Conservation (phyloP, 1,284 basidiomycete species). For the Cystobasidiaceae sp. region DNA sequence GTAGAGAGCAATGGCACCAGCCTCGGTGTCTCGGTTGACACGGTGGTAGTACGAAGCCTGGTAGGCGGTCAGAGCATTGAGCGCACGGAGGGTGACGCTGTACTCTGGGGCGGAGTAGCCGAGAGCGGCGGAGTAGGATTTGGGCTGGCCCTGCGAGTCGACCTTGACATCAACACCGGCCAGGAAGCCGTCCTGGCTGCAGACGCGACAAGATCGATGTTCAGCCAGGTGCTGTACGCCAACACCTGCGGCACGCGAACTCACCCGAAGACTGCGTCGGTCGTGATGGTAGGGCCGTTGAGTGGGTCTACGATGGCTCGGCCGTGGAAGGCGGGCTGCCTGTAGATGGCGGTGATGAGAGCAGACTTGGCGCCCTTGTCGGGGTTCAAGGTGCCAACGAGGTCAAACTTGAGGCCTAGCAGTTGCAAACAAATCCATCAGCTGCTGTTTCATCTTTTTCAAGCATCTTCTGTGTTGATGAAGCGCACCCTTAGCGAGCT, state of each 20-base stretch:
- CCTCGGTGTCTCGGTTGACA: slow-evolving; percentile 89
- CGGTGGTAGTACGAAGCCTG: slow-evolving; percentile 98
- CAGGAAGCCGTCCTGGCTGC: slow-evolving; percentile 96
- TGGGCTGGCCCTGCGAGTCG: slow-evolving; percentile 89
- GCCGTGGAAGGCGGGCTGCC: slow-evolving; percentile 92
- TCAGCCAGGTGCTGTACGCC: no score
- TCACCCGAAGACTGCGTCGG: slow-evolving; percentile 70
- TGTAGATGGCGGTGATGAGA: slow-evolving; percentile 77
- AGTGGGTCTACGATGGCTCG: slow-evolving; percentile 88
- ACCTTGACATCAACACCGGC: slow-evolving; percentile 93
- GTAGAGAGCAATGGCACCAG: slow-evolving; percentile 92
- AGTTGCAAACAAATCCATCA: not conserved
- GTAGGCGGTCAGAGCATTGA: slow-evolving; percentile 92
- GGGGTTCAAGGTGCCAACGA: slow-evolving; percentile 77
- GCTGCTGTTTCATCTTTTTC: not conserved
- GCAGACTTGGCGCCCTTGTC: slow-evolving; percentile 74
- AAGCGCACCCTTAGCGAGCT: slow-evolving; percentile 72
- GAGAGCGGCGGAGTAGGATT: slow-evolving; percentile 83
- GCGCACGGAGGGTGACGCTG: slow-evolving; percentile 87
- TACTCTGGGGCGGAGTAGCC: slow-evolving; percentile 97
- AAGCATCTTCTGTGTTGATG: no score
- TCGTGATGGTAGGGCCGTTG: slow-evolving; percentile 97
- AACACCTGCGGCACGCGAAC: no score
- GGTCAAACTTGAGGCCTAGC: slow-evolving; percentile 83
- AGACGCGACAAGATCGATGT: no score